A percentile compares a stretch with the other conserved stretches of the same genome.
Evolutionary conservation across 1,284 basidiomycete genomes (phyloP).

Genomic region (Rugosomyces carneus): DNA sequence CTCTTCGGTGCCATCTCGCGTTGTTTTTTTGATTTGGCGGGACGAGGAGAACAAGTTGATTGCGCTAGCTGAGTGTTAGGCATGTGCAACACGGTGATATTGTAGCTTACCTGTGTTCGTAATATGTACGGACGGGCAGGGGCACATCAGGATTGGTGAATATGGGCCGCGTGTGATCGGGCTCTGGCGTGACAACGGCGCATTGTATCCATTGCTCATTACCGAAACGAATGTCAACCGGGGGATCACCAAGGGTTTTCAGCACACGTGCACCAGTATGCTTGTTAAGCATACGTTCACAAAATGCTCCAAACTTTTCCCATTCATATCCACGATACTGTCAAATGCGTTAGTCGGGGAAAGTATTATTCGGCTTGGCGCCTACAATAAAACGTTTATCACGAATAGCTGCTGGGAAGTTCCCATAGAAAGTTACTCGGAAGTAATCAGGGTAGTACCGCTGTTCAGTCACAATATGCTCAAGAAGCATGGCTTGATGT

Average conservation of each 20-base stretch:
- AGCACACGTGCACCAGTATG: slow-evolving; percentile 84
- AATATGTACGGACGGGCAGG: slow-evolving; percentile 75
- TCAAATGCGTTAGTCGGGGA: slow-evolving; percentile 4
- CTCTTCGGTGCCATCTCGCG: slow-evolving; percentile 62
- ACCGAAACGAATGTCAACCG: slow-evolving; percentile 77
- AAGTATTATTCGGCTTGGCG: slow-evolving; percentile 7
- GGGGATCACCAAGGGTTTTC: slow-evolving; percentile 70
- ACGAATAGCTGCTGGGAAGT: slow-evolving; percentile 78
- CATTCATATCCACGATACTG: slow-evolving; percentile 88
- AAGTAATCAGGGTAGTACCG: slow-evolving; percentile 91
- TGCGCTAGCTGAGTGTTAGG: slow-evolving; percentile 39
- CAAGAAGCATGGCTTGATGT: slow-evolving; percentile 79
- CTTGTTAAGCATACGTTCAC: slow-evolving; percentile 90
- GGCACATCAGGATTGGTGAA: slow-evolving; percentile 87
- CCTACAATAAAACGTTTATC: slow-evolving; percentile 84
- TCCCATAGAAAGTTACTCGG: slow-evolving; percentile 89
- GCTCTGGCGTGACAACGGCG: slow-evolving; percentile 80
- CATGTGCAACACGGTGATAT: background rate
- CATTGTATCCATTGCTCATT: slow-evolving; percentile 86
- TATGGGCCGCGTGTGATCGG: slow-evolving; percentile 71
- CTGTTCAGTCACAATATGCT: slow-evolving; percentile 78
- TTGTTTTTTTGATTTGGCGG: slow-evolving; percentile 59
- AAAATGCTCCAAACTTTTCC: slow-evolving; percentile 86
- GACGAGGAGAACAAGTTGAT: slow-evolving; percentile 79
- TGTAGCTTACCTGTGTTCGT: slow-evolving; percentile 69